Evolutionary conservation across 352 stramenopile genomes (phyloP).

Genomic region (Aphanomyces euteiches): DNA sequence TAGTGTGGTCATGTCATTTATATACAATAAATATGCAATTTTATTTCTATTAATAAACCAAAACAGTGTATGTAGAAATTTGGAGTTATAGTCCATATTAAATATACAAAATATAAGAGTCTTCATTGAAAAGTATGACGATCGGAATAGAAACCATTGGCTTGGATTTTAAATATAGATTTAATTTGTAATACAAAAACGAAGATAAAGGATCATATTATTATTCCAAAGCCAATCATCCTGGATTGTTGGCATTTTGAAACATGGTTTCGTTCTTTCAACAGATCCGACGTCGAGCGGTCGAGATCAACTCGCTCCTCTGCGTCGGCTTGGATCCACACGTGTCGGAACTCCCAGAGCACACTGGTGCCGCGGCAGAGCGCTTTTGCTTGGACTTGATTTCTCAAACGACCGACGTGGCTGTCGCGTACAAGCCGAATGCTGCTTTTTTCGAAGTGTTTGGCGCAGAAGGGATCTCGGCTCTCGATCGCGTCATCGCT

Average conservation of each 20-base stretch:
- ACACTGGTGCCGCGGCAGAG: constrained; percentile 87
- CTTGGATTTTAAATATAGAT: neutral
- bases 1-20: neutral
- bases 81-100: neutral
- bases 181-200: neutral
- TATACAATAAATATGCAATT: constrained; percentile 15
- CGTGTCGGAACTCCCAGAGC: constrained; percentile 62
- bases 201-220: neutral
- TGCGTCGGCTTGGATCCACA: constrained; percentile 98
- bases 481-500: constrained; percentile 88
- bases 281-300: constrained; percentile 77
- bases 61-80: neutral
- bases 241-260: neutral
- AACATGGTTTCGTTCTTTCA: constrained; percentile 71
- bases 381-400: constrained; percentile 95
- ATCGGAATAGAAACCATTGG: neutral
- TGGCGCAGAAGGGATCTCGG: constrained; percentile 79
- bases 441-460: constrained; percentile 98
- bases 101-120: neutral
- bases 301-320: constrained; percentile 92
- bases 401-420: constrained; percentile 89
- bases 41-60: too few species aligned
- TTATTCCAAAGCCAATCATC: neutral
- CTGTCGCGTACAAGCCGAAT: constrained; percentile 98
- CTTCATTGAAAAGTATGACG: neutral